Evolutionary conservation across 2,329 filamentous ascomycete genomes (phyloP).

Genomic region (Alternaria novae-zelandiae): DNA sequence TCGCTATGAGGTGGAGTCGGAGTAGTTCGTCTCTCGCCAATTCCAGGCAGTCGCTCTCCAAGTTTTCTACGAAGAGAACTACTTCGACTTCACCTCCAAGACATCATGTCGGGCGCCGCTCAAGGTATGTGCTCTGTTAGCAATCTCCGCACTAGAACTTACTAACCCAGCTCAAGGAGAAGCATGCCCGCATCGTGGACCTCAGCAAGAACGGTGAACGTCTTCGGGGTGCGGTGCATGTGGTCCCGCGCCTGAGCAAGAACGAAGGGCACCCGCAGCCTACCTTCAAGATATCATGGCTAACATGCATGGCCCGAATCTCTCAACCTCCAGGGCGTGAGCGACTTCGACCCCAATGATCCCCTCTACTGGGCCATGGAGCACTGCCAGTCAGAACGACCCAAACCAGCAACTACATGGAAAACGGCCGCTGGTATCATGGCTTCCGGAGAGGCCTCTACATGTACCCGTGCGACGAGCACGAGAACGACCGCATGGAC

Average conservation of each 20-base stretch:
- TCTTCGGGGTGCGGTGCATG: neutral
- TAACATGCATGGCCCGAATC: conserved; percentile 61
- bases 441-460: conserved; percentile 72
- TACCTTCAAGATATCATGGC: conserved; percentile 40
- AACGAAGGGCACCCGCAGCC: conserved; percentile 36
- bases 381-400: conserved; percentile 62
- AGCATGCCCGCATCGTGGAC: neutral
- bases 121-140: neutral
- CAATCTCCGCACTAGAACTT: neutral
- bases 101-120: neutral
- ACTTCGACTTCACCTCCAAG: neutral
- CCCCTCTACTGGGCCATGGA: conserved; percentile 76
- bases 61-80: neutral
- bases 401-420: conserved; percentile 57
- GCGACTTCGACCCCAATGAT: conserved; percentile 79
- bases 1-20: neutral
- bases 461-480: conserved; percentile 78
- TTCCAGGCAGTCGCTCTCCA: neutral
- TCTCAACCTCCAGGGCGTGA: conserved; percentile 83
- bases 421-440: conserved; percentile 75
- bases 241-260: conserved; percentile 37
- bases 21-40: neutral
- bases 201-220: neutral
- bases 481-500: conserved; percentile 79
- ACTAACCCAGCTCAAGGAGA: conserved; percentile 12